Evolutionary conservation across 495 filamentous ascomycete species (phyloP), one percentile per base, ranked within the genome.

Genomic region (Usnea hakonensis): DNA sequence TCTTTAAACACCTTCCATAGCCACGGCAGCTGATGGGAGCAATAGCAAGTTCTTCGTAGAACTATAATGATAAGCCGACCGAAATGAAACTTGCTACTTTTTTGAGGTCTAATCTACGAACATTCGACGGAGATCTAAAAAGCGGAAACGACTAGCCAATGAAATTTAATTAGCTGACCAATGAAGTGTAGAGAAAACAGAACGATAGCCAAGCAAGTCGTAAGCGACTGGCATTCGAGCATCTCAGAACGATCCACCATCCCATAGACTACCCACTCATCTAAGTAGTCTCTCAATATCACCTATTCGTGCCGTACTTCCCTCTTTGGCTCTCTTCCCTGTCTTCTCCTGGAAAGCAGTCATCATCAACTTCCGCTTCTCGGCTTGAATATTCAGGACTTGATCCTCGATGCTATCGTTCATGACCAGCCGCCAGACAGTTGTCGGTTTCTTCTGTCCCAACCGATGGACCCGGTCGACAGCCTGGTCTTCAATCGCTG

Each of bases 401-500:
- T 85, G 78, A 68, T 96, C 89, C 72, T 97, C 92, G n/a, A 97
- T 85, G 26, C 81, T 90, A 21, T 79, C 83, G 60, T 95, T 88
- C 80, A 96, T 87, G 0, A 96, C 82, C 8, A 96, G 74, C 59
- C 91, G 78, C 81, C 88, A 93, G 7, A 96, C 88, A 2, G 84
- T 90, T 0, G 85, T 88, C 64, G 85, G 82, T 36, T 86, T 78
- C 59, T 79, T 92, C 74, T 97, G 92, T 3, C 92, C 92, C 0
- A 96, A 81, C 5, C 92, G 79, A 65, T 96, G 90, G 21, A 96
- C 92, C 1, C 92, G 85, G 69, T 97, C 92, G 3, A 96, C 82
- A 32, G 92, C 92, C 68, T 97, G 92, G 68, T 95, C 91, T 72
- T 97, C 92, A 62, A 96, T 92, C 0, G 90, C 91, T 0, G 91